Evolutionary conservation across 768 basidiomycete species (phyloP).

Genomic region (Mrakia blollopis): DNA sequence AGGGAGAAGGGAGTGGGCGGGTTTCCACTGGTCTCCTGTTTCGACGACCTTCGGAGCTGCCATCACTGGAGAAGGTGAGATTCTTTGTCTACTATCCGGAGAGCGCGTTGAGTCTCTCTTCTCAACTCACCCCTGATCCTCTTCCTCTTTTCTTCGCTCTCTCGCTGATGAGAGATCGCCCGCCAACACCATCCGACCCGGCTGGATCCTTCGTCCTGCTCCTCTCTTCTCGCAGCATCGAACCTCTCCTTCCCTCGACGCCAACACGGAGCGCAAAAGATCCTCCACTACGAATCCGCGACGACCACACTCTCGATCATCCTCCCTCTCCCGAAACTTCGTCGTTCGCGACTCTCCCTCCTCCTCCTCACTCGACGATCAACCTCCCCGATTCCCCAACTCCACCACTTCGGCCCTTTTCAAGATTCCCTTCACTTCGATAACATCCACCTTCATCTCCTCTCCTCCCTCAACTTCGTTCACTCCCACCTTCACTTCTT

Average conservation of each 20-base stretch:
- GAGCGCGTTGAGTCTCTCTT: not conserved
- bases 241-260: not conserved
- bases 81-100: not conserved
- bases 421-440: not conserved
- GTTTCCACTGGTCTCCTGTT: not conserved
- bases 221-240: not conserved
- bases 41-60: not conserved
- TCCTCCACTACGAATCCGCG: no score
- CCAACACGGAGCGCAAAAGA: no score
- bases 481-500: not conserved
- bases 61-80: not conserved
- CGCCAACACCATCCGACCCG: not conserved
- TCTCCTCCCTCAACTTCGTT: not conserved
- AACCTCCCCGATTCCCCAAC: not conserved
- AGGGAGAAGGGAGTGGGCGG: constrained; percentile 1
- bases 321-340: not conserved
- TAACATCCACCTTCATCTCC: not conserved
- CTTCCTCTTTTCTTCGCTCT: not conserved
- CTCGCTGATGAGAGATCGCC: not conserved
- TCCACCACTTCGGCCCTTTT: not conserved
- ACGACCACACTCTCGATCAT: not conserved
- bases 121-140: not conserved
- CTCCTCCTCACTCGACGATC: not conserved
- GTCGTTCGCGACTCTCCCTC: not conserved
- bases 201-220: not conserved